Evolutionary conservation across 2,329 filamentous ascomycete genomes (phyloP).

Genomic region (Penicillium sp.): DNA sequence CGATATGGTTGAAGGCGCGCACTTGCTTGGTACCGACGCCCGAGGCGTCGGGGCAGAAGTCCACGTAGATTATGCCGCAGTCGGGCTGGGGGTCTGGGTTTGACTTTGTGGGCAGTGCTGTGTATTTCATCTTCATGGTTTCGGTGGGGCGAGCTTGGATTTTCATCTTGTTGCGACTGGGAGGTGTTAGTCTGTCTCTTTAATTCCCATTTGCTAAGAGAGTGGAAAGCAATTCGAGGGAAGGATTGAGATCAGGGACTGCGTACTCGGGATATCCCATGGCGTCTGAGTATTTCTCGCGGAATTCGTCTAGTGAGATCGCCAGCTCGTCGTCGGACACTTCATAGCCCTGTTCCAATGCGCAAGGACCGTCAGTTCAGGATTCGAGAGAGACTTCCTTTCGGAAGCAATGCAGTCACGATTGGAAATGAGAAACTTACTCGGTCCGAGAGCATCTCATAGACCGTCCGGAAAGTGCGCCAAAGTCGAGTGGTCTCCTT

Average conservation of each 20-base stretch:
- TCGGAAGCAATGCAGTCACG: neutral
- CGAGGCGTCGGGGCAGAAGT: constrained; percentile 80
- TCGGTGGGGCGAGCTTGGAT: constrained; percentile 86
- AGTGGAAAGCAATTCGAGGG: neutral
- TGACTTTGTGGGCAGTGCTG: constrained; percentile 68
- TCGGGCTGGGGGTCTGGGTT: constrained; percentile 73
- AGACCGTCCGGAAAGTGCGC: constrained; percentile 90
- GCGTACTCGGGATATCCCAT: constrained; percentile 78
- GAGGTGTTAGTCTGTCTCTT: constrained; percentile 15
- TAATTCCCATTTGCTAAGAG: neutral
- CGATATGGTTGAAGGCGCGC: constrained; percentile 83
- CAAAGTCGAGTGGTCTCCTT: constrained; percentile 70
- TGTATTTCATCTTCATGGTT: constrained; percentile 83
- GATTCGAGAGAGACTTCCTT: neutral
- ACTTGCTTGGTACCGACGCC: constrained; percentile 87
- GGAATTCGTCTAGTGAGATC: constrained; percentile 83
- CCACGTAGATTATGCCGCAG: constrained; percentile 88
- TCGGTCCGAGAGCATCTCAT: constrained; percentile 92
- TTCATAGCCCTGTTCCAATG: constrained; percentile 76
- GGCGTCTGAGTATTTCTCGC: constrained; percentile 68
- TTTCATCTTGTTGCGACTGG: constrained; percentile 78
- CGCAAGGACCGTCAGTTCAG: constrained; percentile 26
- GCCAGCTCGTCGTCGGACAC: constrained; percentile 86
- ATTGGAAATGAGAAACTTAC: constrained; percentile 56
- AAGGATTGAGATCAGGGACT: constrained; percentile 5